phyloP scores from a whole-genome alignment of 1,139 yeast genomes.

The Yamadazyma siamensis region DNA sequence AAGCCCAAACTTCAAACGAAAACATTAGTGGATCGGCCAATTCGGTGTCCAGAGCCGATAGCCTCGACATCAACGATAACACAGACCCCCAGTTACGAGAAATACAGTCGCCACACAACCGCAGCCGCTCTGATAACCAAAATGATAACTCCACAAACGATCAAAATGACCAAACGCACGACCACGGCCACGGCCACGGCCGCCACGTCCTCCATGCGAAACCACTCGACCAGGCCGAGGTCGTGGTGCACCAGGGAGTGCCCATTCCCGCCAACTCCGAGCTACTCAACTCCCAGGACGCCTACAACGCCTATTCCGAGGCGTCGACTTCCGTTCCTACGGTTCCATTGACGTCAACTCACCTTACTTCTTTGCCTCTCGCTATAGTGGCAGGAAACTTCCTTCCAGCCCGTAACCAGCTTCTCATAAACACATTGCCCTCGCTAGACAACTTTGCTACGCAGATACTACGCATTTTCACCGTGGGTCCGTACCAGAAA shows the following conservation, averaged over 20 bases:
- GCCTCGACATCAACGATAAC: background rate
- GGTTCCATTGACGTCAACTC: conserved; percentile 44
- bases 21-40: background rate
- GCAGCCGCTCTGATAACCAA: background rate
- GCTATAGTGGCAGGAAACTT: conserved; percentile 54
- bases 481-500: conserved; percentile 69
- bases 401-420: conserved; percentile 58
- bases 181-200: background rate
- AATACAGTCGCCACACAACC: background rate
- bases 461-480: conserved; percentile 66
- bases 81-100: background rate
- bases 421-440: conserved; percentile 64
- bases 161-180: background rate
- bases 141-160: background rate
- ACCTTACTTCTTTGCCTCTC: conserved; percentile 56
- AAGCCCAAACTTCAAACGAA: conserved; percentile 1
- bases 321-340: conserved; percentile 39
- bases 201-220: too few species aligned
- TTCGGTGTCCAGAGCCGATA: background rate
- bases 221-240: background rate
- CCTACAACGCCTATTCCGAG: conserved; percentile 43
- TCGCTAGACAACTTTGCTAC: conserved; percentile 72
- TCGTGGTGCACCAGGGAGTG: conserved; percentile 19
- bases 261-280: conserved; percentile 42
- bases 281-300: conserved; percentile 38